These are phyloP conservation scores for Zangia roseola DNA, from an alignment of 768 basidiomycete species.

Conservation along the genomic window DNA sequence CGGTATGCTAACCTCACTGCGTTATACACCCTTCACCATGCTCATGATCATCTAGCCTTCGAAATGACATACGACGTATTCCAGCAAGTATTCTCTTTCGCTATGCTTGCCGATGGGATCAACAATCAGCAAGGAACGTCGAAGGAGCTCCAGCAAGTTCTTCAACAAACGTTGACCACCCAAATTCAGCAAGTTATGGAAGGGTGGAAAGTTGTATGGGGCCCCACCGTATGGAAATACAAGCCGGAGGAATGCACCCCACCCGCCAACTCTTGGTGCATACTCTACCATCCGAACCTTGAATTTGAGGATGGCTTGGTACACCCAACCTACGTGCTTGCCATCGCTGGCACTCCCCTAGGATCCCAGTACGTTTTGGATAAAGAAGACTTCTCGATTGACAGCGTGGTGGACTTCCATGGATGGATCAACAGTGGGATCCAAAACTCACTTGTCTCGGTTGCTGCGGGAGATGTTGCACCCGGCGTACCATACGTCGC, in stretches of 20 bases:
- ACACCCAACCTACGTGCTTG: slow-evolving; percentile 8
- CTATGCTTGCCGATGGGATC: no score
- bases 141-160: no score
- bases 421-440: slow-evolving; percentile 10
- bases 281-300: slow-evolving; percentile 10
- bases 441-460: not conserved
- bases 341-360: slow-evolving; percentile 11
- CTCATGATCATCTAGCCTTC: no score
- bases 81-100: no score
- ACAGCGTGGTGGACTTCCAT: slow-evolving; percentile 8
- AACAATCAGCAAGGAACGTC: no score
- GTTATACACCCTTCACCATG: no score
- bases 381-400: slow-evolving; percentile 2
- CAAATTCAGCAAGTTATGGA: no score
- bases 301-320: slow-evolving; percentile 10
- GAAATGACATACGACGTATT: no score
- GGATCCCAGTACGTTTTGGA: slow-evolving; percentile 2
- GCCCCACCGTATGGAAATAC: no score
- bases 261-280: slow-evolving; percentile 17
- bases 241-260: not conserved
- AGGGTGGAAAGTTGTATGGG: no score
- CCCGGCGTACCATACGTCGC: not conserved
- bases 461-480: not conserved
- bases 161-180: no score
- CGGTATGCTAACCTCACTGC: no score